phyloP scores from a whole-genome alignment of 2,329 filamentous ascomycete genomes.

The Fusarium kyushuense region DNA sequence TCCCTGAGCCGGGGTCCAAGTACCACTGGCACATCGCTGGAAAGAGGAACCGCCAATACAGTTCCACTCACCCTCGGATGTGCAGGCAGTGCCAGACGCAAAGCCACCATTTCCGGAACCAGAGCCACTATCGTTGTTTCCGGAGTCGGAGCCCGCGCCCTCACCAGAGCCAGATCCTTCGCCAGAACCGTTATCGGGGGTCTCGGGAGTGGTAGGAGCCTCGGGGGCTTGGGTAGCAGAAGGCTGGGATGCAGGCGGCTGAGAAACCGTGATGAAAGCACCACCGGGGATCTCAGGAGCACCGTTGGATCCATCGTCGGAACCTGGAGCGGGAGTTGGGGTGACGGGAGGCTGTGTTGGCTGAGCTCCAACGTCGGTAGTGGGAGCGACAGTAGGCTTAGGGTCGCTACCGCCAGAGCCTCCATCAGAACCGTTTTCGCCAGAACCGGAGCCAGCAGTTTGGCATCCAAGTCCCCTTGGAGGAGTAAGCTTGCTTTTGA shows the following conservation, averaged over 20 bases:
- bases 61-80: slow-evolving; percentile 65
- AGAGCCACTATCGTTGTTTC: slow-evolving; percentile 11
- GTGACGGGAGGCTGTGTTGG: slow-evolving; percentile 7
- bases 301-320: neutral
- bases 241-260: slow-evolving; percentile 7
- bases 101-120: slow-evolving; percentile 47
- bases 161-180: neutral
- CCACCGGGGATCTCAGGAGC: slow-evolving; percentile 50
- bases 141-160: neutral
- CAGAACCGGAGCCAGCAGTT: neutral
- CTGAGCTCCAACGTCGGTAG: neutral
- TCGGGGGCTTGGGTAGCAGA: slow-evolving; percentile 35
- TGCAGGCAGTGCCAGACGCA: slow-evolving; percentile 60
- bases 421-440: neutral
- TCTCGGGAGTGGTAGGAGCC: neutral
- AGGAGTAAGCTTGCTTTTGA: slow-evolving; percentile 50
- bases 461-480: neutral
- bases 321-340: neutral
- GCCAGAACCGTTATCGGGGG: neutral
- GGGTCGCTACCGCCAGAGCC: neutral
- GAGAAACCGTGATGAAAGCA: slow-evolving; percentile 56
- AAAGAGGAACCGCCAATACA: slow-evolving; percentile 63
- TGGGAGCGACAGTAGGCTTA: slow-evolving; percentile 49
- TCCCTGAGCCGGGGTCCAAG: slow-evolving; percentile 59
- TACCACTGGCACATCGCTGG: slow-evolving; percentile 67